Conservation (phyloP, 2,329 filamentous ascomycete genomes). For the Phialophora expanda region DNA sequence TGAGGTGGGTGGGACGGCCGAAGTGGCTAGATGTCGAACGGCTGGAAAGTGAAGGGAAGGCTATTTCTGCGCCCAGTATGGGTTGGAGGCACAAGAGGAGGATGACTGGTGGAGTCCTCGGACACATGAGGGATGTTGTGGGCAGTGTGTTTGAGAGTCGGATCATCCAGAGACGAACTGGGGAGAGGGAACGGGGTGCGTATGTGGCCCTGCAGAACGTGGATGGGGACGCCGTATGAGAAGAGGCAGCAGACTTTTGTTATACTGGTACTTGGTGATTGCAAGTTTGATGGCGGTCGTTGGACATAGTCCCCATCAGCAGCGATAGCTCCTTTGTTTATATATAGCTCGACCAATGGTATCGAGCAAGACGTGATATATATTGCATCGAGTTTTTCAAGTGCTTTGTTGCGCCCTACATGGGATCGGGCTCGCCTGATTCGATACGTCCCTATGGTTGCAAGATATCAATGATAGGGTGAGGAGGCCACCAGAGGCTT, state of each 20-base stretch:
- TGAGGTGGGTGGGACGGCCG: constrained; percentile 86
- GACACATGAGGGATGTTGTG: constrained; percentile 34
- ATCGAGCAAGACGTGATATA: not conserved
- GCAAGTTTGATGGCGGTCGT: not conserved
- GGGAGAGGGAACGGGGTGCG: constrained; percentile 40
- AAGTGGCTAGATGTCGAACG: constrained; percentile 80
- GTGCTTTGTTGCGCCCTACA: not conserved
- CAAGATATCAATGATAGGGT: not conserved
- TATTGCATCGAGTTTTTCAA: not conserved
- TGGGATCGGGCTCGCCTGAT: not conserved
- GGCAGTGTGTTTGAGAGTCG: constrained; percentile 42
- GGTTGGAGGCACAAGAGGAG: constrained; percentile 20
- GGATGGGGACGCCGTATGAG: constrained; percentile 39
- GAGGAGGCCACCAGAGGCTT: too few species aligned
- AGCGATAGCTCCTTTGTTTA: not conserved
- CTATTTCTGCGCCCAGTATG: constrained; percentile 31
- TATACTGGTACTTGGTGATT: not conserved
- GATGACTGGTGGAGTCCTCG: constrained; percentile 31
- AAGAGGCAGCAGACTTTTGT: not conserved
- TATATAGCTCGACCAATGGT: not conserved
- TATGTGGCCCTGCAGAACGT: constrained; percentile 55
- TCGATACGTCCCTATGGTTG: not conserved
- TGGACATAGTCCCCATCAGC: not conserved
- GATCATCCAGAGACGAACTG: constrained; percentile 44
- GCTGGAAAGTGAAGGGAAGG: constrained; percentile 62